Base-by-base conservation (phyloP, 352 stramenopile genomes). In the Pythium rishiriense region DNA sequence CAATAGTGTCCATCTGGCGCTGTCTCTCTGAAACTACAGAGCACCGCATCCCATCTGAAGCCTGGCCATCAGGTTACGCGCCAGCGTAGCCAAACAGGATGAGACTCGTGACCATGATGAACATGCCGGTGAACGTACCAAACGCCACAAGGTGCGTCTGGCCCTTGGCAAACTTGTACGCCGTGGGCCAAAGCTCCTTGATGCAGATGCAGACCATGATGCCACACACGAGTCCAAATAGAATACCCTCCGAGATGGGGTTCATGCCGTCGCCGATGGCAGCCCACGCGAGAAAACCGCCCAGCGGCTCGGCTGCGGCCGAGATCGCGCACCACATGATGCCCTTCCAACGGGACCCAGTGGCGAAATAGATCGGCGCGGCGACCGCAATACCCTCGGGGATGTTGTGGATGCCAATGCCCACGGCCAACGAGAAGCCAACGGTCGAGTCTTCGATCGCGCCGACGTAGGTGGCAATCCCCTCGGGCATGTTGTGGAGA, bases 361-460 rank as follows among this genome's bases (percentile, higher is more conserved):
- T 99, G 2, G 96, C 94, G 60, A 98, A 99, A 73, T 98, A 99
- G 28, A 99, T 96, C 3, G 97, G 96, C 12, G 98, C 85, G 12
- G 96, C 91, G 15, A 99, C 90, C 49, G 93, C 97, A 31, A 99
- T 76, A 0, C 97, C 97, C 61, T 99, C 97, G 2, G 96, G 96
- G 56, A 99, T 97, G 69, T 99, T 99, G 77, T 99, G 96, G 25
- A 99, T 88, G 7, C 86, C 94, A 62, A 99, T 98, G 24, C 90
- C 96, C 37, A 99, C 76, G 0, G 96, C 95, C 7, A 99, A 77
- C 19, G 95, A 90, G 48, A 87, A 74, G 33, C 97, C 97, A 14
- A 99, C 88, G 1, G 70, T 80, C 2, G 93, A 90, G 69, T 98
- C 91, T 12, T 96, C 70, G 7, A 98, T 72, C 2, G 93, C 83